phyloP scores from a whole-genome alignment of 208 protist genomes.

The Leishmania turanica region DNA sequence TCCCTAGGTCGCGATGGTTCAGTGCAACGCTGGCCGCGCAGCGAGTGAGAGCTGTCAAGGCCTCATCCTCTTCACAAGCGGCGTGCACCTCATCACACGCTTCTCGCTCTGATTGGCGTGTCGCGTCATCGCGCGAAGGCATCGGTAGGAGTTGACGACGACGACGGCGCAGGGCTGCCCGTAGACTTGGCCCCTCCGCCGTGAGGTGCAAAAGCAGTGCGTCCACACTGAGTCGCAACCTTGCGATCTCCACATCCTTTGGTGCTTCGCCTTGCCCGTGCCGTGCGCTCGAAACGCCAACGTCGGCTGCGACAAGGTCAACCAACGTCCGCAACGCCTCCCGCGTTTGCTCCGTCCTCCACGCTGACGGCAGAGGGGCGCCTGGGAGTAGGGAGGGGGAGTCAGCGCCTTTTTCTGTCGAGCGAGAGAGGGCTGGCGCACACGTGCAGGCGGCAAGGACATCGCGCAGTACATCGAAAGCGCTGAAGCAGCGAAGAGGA shows the following conservation, averaged over 20 bases:
- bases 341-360: neutral
- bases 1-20: neutral
- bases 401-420: neutral
- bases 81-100: neutral
- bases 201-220: neutral
- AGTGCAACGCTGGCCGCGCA: conserved; percentile 9
- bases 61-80: neutral
- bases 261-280: neutral
- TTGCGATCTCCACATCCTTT: neutral
- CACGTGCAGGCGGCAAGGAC: neutral
- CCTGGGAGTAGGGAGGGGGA: neutral
- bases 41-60: conserved; percentile 5
- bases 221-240: neutral
- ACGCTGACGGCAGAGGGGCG: neutral
- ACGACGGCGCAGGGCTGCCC: neutral
- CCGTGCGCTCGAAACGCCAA: neutral
- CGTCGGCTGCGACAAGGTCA: neutral
- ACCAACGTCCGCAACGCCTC: neutral
- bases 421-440: neutral
- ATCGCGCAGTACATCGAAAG: neutral
- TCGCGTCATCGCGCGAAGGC: neutral
- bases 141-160: neutral
- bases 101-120: neutral
- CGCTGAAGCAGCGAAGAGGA: neutral
- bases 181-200: neutral